A percentile compares a stretch with the other conserved stretches of the same genome.
Conservation (phyloP, 352 stramenopile species). For the Pythium biforme region DNA sequence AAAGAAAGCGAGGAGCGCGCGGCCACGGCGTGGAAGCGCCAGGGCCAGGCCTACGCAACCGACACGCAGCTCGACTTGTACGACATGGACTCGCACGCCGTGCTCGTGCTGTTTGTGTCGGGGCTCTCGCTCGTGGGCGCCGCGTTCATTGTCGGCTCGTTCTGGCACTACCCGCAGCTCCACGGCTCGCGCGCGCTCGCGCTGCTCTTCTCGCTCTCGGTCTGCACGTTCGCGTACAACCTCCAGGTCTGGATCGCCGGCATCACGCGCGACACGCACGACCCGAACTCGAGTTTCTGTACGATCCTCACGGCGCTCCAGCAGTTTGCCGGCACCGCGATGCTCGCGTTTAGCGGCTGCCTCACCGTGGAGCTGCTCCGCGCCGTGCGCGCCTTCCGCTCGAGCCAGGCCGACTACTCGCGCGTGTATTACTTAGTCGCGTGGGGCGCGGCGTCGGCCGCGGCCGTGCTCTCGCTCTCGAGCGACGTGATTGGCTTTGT, state of each 20-base stretch:
- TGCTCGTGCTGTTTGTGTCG: conserved; percentile 71
- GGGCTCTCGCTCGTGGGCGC: conserved; percentile 67
- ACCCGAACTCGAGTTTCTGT: conserved; percentile 41
- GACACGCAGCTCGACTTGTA: conserved; percentile 63
- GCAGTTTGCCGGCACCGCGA: conserved; percentile 65
- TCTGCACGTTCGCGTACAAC: conserved; percentile 62
- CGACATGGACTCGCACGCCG: conserved; percentile 70
- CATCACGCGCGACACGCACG: conserved; percentile 33
- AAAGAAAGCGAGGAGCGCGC: conserved; percentile 31
- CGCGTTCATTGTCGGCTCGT: conserved; percentile 62
- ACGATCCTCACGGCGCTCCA: conserved; percentile 50
- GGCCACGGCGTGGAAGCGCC: conserved; percentile 9
- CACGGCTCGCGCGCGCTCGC: conserved; percentile 47
- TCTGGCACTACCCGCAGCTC: conserved; percentile 63
- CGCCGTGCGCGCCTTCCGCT: conserved; percentile 47
- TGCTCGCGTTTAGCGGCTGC: conserved; percentile 53
- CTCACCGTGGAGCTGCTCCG: conserved; percentile 69
- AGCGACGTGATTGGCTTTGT: conserved; percentile 69
- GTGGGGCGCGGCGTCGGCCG: conserved; percentile 43
- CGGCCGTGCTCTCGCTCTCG: conserved; percentile 47
- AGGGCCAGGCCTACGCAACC: conserved; percentile 8
- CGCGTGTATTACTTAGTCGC: conserved; percentile 54
- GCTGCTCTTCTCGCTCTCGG: conserved; percentile 65
- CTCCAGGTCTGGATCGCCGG: conserved; percentile 58
- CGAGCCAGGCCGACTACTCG: conserved; percentile 57